These are phyloP conservation scores for Pholiota conissans DNA, from an alignment of 768 basidiomycete genomes.

Conservation along the genomic window DNA sequence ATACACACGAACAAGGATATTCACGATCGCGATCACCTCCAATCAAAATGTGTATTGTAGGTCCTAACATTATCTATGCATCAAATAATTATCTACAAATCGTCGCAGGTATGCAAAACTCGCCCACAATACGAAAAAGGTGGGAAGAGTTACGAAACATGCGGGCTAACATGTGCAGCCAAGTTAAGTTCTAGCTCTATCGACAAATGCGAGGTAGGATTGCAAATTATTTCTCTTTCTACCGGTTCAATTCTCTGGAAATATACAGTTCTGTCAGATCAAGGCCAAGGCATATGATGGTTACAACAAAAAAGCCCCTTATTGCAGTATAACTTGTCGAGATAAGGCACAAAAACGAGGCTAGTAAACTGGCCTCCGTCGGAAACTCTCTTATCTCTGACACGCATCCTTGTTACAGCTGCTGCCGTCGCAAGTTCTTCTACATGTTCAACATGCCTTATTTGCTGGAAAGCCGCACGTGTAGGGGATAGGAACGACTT, in stretches of 20 bases:
- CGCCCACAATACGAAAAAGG: conserved; percentile 19
- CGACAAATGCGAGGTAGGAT: conserved; percentile 1
- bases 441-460: conserved; percentile 22
- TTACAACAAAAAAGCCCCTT: background rate
- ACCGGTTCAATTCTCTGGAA: no score
- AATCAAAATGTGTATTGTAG: conserved; percentile 4
- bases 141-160: conserved; percentile 23
- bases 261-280: background rate
- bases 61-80: background rate
- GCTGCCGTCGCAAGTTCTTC: conserved; percentile 6
- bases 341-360: background rate
- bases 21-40: background rate
- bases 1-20: no score
- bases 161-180: conserved; percentile 24
- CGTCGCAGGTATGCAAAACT: conserved; percentile 20
- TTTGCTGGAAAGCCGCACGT: conserved; percentile 23
- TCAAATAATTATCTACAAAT: background rate
- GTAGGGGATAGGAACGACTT: conserved; percentile 6
- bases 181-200: conserved; percentile 1
- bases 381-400: no score
- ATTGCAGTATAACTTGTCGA: background rate
- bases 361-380: no score
- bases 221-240: no score
- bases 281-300: background rate
- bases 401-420: background rate